Evolutionary conservation across 345 rosid species (phyloP).

Genomic region (Combretum micranthum): DNA sequence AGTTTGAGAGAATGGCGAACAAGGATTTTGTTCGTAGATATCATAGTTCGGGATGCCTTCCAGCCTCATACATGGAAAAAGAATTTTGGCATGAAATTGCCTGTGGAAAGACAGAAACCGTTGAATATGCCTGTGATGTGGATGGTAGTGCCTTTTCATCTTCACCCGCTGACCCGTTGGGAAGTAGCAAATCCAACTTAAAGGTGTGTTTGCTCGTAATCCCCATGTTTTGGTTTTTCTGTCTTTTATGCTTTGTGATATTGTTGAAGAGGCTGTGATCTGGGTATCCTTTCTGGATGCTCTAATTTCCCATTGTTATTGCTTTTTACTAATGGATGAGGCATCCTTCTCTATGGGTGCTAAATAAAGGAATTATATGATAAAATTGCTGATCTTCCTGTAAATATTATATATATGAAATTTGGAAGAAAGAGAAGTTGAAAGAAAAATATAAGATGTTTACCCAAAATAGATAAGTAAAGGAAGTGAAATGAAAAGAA

Average conservation of each 20-base stretch:
- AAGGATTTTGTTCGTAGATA: slow-evolving; percentile 92
- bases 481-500: no score
- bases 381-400: no score
- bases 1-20: slow-evolving; percentile 98
- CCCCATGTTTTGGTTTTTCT: slow-evolving; percentile 5
- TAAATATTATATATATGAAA: no score
- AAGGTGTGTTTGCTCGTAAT: slow-evolving; percentile 52
- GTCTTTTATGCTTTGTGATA: neutral
- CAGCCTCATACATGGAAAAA: slow-evolving; percentile 90
- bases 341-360: no score
- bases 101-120: slow-evolving; percentile 89
- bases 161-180: slow-evolving; percentile 76
- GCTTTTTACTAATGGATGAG: no score
- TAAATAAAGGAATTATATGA: no score
- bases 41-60: slow-evolving; percentile 84
- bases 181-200: slow-evolving; percentile 98
- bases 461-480: no score
- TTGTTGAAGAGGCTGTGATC: neutral
- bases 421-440: no score
- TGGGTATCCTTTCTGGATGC: no score
- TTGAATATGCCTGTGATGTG: slow-evolving; percentile 99
- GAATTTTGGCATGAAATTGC: slow-evolving; percentile 99
- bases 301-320: no score
- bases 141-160: slow-evolving; percentile 99
- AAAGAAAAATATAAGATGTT: no score